Evolutionary conservation across 495 filamentous ascomycete species (phyloP), one percentile per base, ranked within the genome.

Genomic region (Penicillium cinerascens): DNA sequence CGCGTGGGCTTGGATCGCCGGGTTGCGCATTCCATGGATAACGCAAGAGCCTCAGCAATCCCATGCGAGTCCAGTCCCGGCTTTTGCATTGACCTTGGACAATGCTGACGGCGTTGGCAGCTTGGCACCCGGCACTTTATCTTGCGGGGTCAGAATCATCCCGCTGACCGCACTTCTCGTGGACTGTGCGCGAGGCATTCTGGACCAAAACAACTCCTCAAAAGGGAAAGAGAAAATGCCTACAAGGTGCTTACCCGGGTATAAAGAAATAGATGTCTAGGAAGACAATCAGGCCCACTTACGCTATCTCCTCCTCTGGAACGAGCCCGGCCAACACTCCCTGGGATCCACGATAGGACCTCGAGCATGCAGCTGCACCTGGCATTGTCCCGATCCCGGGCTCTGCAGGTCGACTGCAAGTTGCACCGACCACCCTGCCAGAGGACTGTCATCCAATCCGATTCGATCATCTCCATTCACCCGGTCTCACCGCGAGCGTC

Each of bases 401-500:
- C 5, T 20, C 8, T 43, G 18, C 20, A 16, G 21, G 41, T 43
- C 20, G 13, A n/a, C 38, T 42, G 39, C 38, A 42, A 21, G 35
- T 40, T 7, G 21, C 36, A 41, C 13, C 35, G 46, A 22, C 21
- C 35, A 39, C 20, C 26, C 15, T 40, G 25, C 23, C 33, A 10
- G 16, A 23, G 6, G 15, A 33, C 37, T 11, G 41, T 25, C 8
- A 35, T 41, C 18, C 18, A 43, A 40, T 27, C 39, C 44, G 48
- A 51, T 51, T 51, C 48, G 40, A 51, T 13, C 25, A 51, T 6
- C 17, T n/a, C 40, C 48, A 17, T 26, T 43, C 20, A 25, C 39
- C 16, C 8, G 25, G 47, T 50, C 38, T 42, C 47, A 50, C 47
- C 25, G 38, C 47, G 47, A 60, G 58, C 60, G 54, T 47, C 42